Percentiles rank a stretch among this genome's conserved stretches.
phyloP scores from a whole-genome alignment of 805 yeast species.

The Metschnikowia reukaufii region DNA sequence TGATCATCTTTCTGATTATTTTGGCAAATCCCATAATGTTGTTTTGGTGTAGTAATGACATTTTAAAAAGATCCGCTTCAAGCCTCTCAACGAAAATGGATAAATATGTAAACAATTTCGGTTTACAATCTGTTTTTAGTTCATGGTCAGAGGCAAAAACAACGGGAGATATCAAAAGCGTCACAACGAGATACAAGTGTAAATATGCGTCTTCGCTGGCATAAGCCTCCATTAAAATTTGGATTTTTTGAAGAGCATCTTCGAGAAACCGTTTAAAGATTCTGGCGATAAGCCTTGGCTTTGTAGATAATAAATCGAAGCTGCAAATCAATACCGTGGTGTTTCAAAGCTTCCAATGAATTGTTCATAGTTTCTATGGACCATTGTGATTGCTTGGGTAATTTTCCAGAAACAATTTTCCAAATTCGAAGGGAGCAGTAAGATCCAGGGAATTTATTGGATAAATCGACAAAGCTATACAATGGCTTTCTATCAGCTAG shows the following conservation, averaged over 20 bases:
- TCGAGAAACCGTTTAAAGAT: not conserved
- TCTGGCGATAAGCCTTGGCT: not conserved
- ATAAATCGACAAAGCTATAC: not conserved
- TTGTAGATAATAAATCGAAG: not conserved
- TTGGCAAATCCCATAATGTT: not conserved
- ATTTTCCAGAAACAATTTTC: not conserved
- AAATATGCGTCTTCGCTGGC: not conserved
- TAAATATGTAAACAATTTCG: too few species aligned
- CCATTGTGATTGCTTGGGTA: not conserved
- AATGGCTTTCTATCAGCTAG: not conserved
- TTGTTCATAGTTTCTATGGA: not conserved
- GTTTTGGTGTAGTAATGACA: not conserved
- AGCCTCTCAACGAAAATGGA: not conserved
- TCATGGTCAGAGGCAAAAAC: not conserved
- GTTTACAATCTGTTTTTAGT: too few species aligned
- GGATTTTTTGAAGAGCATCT: not conserved
- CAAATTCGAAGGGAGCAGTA: not conserved
- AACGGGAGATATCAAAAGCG: not conserved
- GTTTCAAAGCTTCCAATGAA: not conserved
- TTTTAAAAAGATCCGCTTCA: not conserved
- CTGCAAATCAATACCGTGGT: not conserved
- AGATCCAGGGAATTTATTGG: not conserved
- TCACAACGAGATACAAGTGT: not conserved
- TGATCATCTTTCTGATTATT: not conserved
- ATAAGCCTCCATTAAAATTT: not conserved